Conservation (phyloP, 2,329 filamentous ascomycete genomes). For the Ophiostoma triangulosporum region DNA sequence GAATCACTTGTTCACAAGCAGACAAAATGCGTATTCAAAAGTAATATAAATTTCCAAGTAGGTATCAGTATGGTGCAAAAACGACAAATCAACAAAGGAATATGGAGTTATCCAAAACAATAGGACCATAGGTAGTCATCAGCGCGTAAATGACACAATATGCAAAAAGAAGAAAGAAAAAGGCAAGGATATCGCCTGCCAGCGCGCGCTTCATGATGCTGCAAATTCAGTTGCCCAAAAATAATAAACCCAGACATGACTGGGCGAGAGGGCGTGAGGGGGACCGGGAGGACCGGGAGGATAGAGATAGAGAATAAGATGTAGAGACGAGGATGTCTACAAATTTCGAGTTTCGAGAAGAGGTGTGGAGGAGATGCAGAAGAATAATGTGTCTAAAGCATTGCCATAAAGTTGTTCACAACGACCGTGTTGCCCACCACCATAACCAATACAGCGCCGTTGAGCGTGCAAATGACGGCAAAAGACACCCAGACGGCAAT, state of each 20-base stretch:
- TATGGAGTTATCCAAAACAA: slow-evolving; percentile 2
- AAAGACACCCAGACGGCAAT: slow-evolving; percentile 31
- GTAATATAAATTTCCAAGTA: no score
- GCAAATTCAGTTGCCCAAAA: not conserved
- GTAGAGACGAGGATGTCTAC: not conserved
- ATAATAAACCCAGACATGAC: not conserved
- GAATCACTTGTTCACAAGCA: no score
- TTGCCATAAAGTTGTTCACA: not conserved
- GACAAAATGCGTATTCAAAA: no score
- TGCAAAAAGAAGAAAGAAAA: not conserved
- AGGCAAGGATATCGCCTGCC: not conserved
- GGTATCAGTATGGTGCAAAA: not conserved
- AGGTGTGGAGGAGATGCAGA: not conserved
- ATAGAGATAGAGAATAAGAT: not conserved
- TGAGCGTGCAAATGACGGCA: slow-evolving; percentile 31
- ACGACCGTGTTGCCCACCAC: slow-evolving; percentile 27
- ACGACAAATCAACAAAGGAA: not conserved
- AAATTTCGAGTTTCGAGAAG: not conserved
- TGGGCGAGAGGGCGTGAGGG: not conserved
- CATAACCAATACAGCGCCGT: slow-evolving; percentile 38
- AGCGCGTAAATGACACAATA: not conserved
- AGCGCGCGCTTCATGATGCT: not conserved
- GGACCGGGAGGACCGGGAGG: not conserved
- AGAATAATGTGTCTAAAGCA: not conserved
- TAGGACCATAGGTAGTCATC: not conserved